These are phyloP conservation scores for Trebouxia sp. DNA, from an alignment of 139 green algal species.

Conservation along the genomic window DNA sequence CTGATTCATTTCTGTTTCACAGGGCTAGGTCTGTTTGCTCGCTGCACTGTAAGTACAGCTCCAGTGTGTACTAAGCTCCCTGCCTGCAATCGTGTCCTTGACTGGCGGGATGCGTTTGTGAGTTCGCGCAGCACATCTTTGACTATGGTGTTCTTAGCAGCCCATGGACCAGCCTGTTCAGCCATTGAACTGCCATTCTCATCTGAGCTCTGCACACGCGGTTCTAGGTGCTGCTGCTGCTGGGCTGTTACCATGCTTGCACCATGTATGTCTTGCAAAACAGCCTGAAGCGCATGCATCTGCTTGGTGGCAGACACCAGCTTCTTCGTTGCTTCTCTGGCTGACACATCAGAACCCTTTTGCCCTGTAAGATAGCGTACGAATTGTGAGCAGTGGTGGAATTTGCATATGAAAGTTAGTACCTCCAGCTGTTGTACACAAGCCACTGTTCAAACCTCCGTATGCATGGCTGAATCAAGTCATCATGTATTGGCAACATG, in stretches of 20 bases:
- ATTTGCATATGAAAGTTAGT: no score
- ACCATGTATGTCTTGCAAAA: constrained; percentile 47
- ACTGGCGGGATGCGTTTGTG: neutral
- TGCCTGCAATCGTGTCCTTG: neutral
- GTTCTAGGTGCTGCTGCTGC: no score
- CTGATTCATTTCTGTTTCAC: neutral
- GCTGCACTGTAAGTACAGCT: neutral
- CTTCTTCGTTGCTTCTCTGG: constrained; percentile 64
- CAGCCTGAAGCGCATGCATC: constrained; percentile 51
- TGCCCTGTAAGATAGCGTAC: no score
- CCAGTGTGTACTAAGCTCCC: no score
- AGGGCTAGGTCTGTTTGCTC: neutral
- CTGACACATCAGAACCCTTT: constrained; percentile 75
- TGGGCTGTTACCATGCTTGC: neutral
- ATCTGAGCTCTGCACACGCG: neutral
- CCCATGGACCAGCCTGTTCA: neutral
- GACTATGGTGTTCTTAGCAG: constrained; percentile 27
- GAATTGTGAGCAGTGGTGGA: no score
- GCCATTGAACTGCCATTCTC: constrained; percentile 13
- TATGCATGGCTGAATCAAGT: neutral
- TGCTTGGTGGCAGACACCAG: constrained; percentile 56
- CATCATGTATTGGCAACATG: no score
- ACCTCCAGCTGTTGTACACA: no score
- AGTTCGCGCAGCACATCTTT: neutral
- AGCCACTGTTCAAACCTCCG: neutral